A percentile compares a stretch with the other conserved stretches of the same genome.
phyloP scores from a whole-genome alignment of 495 filamentous ascomycete species.

The Podospora fimiseda region DNA sequence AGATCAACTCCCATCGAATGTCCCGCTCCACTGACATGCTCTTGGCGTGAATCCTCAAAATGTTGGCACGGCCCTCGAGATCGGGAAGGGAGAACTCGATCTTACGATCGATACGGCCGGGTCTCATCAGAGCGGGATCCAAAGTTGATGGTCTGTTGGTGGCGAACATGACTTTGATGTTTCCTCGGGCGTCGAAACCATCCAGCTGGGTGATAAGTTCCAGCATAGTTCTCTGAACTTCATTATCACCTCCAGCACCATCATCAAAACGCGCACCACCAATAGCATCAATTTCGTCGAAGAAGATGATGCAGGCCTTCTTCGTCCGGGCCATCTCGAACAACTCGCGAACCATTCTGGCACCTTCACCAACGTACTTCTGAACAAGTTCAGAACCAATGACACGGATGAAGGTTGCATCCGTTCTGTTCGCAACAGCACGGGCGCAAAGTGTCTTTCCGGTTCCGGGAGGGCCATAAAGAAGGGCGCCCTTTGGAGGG shows the following conservation, averaged over 20 bases:
- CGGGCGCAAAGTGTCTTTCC: slow-evolving; percentile 97
- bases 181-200: slow-evolving; percentile 93
- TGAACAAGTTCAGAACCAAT: slow-evolving; percentile 96
- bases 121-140: slow-evolving; percentile 93
- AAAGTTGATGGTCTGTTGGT: slow-evolving; percentile 95
- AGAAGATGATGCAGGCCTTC: slow-evolving; percentile 99
- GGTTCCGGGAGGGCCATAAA: slow-evolving; percentile 95
- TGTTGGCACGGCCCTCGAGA: slow-evolving; percentile 93
- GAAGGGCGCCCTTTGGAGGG: slow-evolving; percentile 91
- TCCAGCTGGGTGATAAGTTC: slow-evolving; percentile 97
- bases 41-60: slow-evolving; percentile 97
- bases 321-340: slow-evolving; percentile 99
- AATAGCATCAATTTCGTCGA: slow-evolving; percentile 97
- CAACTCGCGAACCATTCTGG: slow-evolving; percentile 94
- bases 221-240: slow-evolving; percentile 98
- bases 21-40: slow-evolving; percentile 98
- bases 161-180: slow-evolving; percentile 99
- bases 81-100: slow-evolving; percentile 98
- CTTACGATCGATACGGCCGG: slow-evolving; percentile 96
- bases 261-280: slow-evolving; percentile 98
- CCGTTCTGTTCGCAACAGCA: slow-evolving; percentile 94
- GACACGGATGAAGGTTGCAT: slow-evolving; percentile 97
- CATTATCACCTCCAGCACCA: slow-evolving; percentile 95
- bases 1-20: slow-evolving; percentile 98
- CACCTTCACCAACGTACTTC: slow-evolving; percentile 98